phyloP scores from a whole-genome alignment of 2,329 filamentous ascomycete genomes.

The Fusarium odoratissimum region DNA sequence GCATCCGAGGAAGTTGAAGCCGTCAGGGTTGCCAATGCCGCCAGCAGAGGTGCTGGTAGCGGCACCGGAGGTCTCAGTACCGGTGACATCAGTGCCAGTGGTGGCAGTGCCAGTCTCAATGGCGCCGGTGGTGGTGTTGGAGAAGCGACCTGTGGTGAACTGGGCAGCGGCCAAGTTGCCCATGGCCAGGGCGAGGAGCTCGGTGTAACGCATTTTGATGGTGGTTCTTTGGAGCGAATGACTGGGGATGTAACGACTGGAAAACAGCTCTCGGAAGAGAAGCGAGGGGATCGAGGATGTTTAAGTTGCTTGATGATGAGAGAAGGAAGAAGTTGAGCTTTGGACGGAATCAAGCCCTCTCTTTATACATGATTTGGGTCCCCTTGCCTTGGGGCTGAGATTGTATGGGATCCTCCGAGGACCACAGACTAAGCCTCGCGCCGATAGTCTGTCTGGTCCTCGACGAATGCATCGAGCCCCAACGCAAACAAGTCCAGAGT shows the following conservation, averaged over 20 bases:
- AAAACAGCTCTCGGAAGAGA: constrained; percentile 45
- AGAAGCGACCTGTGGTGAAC: constrained; percentile 20
- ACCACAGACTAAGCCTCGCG: constrained; percentile 19
- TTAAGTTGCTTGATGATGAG: constrained; percentile 40
- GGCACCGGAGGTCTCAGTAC: not conserved
- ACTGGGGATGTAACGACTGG: constrained; percentile 42
- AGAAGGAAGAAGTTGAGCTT: constrained; percentile 20
- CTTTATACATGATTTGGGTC: constrained; percentile 45
- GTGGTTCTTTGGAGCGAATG: constrained; percentile 41
- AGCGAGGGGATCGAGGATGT: constrained; percentile 50
- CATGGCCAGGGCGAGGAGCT: constrained; percentile 48
- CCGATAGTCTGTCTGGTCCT: constrained; percentile 9
- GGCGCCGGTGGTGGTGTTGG: constrained; percentile 10
- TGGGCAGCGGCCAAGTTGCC: constrained; percentile 47
- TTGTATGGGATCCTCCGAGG: constrained; percentile 18
- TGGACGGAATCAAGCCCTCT: constrained; percentile 37
- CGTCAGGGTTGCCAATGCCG: constrained; percentile 12
- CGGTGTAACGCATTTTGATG: constrained; percentile 46
- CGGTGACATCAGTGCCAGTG: constrained; percentile 2
- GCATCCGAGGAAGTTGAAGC: constrained; percentile 47
- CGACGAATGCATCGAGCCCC: constrained; percentile 36
- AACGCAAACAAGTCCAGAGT: constrained; percentile 1
- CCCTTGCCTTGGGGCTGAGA: constrained; percentile 4
- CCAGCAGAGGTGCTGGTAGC: constrained; percentile 7
- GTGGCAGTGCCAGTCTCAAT: constrained; percentile 3